A percentile compares a stretch with the other conserved stretches of the same genome.
Evolutionary conservation across 148 eudicot genomes (phyloP).

Genomic region (Vaccinium macrocarpon): DNA sequence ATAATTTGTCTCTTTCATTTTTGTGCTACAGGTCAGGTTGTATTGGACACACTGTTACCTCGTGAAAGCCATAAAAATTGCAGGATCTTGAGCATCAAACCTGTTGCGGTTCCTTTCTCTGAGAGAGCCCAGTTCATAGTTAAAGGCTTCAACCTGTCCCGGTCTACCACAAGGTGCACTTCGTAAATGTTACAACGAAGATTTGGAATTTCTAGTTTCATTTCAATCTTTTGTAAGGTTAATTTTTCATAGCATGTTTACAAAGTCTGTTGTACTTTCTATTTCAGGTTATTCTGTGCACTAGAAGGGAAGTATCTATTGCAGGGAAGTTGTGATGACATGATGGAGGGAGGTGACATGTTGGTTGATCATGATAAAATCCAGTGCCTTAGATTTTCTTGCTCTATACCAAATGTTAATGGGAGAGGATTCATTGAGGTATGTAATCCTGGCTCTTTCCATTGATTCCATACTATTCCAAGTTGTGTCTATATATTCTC

Average conservation of each 20-base stretch:
- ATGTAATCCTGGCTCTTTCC: constrained; percentile 9
- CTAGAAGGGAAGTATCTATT: constrained; percentile 76
- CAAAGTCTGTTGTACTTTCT: background rate
- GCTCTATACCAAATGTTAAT: constrained; percentile 56
- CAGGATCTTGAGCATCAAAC: constrained; percentile 67
- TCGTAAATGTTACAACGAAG: background rate
- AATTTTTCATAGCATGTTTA: background rate
- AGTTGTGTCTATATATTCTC: background rate
- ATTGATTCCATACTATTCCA: background rate
- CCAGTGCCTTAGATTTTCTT: constrained; percentile 59
- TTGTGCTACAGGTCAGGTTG: constrained; percentile 64
- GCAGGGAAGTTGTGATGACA: constrained; percentile 49
- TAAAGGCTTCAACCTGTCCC: constrained; percentile 61
- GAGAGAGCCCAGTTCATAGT: constrained; percentile 56
- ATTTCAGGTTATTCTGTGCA: constrained; percentile 73
- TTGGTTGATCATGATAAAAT: constrained; percentile 37
- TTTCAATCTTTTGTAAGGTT: background rate
- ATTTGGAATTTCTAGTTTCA: constrained; percentile 2
- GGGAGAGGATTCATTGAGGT: constrained; percentile 99
- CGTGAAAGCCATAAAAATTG: constrained; percentile 33
- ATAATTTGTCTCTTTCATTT: background rate
- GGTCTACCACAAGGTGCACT: constrained; percentile 62
- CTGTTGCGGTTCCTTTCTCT: constrained; percentile 70
- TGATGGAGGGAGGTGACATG: constrained; percentile 38
- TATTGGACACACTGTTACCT: constrained; percentile 68